Evolutionary conservation across 176 grass and related monocot species (phyloP), one percentile per base, ranked within the genome.

Genomic region (Musa beccarii): DNA sequence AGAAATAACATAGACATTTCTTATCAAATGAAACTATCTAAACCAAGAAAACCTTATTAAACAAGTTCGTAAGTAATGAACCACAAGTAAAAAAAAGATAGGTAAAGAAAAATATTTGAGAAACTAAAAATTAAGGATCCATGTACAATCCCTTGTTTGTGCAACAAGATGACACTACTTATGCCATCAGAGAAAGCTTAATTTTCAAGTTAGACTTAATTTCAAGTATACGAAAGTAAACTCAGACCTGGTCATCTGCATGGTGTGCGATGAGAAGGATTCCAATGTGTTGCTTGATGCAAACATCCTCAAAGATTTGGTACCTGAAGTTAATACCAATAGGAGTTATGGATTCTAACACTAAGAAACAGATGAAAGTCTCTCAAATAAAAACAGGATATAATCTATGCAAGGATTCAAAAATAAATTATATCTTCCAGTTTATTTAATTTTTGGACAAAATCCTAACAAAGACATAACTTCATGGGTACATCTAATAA

Each of bases 261-360:
- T 97, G 93, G 72, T 97, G 93, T 53, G 88, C 93, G 62, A 93
- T 85, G 76, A 97, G 81, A 68, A 97, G 87, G 78, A 93, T 72
- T 69, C 83, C 81, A 59, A 90, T 89, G 81, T 84, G 88, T 76
- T 89, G 88, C 84, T 97, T 88, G 72, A 83, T 78, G 79, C 93
- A 97, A 78, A 97, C 83, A 77, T 85, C 84, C 79, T 84, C 54
- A 75, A 97, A 82, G 73, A 86, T 89, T 87, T 89, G 79, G 71
- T 97, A 97, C 90, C 94, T 97, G 79, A 68, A 85, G 73, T 77
- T 80, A 67, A 78, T 68, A 80, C 66, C 34, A 43, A 43, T 54
- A 51, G 49, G 25, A 2, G 25, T 74, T 24, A 25, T 52, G 74
- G 26, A 81, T 11, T 70, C 51, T 25, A 52, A 56, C 13, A 17